Conservation (phyloP, 1,139 yeast species). For the Candida glucosophila region DNA sequence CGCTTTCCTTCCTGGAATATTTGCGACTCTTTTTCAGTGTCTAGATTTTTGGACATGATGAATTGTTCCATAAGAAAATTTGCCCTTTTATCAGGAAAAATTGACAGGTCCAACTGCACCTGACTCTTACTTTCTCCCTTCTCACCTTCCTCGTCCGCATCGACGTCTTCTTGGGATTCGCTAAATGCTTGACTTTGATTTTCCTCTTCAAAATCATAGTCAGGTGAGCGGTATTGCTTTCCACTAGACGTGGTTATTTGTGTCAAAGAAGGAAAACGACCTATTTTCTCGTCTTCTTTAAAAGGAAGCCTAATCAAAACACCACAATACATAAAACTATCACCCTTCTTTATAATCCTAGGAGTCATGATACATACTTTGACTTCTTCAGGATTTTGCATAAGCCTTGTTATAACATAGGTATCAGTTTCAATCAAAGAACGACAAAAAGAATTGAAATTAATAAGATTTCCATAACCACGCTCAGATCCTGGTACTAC, state of each 20-base stretch:
- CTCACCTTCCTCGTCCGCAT: too few species aligned
- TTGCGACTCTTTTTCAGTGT: background rate
- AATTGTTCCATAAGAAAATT: conserved; percentile 20
- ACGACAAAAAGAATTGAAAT: conserved; percentile 47
- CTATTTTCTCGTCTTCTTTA: conserved; percentile 65
- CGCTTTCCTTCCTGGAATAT: conserved; percentile 4
- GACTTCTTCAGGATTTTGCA: conserved; percentile 42
- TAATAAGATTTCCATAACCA: conserved; percentile 25
- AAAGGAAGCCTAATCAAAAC: conserved; percentile 54
- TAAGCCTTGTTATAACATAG: conserved; percentile 58
- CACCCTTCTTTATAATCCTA: conserved; percentile 12
- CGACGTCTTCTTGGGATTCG: too few species aligned
- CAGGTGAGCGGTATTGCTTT: conserved; percentile 6
- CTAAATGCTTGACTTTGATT: conserved; percentile 21
- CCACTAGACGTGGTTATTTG: conserved; percentile 20
- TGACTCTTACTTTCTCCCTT: conserved; percentile 2
- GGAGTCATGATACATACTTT: conserved; percentile 56
- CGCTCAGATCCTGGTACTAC: conserved; percentile 38
- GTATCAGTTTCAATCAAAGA: conserved; percentile 40
- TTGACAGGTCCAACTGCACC: too few species aligned
- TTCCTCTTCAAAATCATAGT: too few species aligned
- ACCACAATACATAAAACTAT: conserved; percentile 19
- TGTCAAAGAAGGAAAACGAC: conserved; percentile 48
- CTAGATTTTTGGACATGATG: conserved; percentile 9
- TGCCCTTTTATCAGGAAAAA: conserved; percentile 4